These are phyloP conservation scores for Priceomyces carsonii DNA, from an alignment of 805 yeast species.

Conservation along the genomic window DNA sequence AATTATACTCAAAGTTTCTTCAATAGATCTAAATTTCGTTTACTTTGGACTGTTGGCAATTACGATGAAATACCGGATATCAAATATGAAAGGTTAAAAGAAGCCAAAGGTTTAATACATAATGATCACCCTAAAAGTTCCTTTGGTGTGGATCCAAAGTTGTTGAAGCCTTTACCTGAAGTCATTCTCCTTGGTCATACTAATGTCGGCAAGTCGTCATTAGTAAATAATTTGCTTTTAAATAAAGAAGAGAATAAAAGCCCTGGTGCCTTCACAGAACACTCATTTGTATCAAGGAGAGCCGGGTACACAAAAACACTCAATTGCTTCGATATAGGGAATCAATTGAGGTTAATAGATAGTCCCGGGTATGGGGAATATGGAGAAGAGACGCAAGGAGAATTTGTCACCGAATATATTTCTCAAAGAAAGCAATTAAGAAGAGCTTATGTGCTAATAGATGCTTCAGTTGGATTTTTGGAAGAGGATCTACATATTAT, in stretches of 20 bases:
- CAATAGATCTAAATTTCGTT: constrained; percentile 42
- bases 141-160: constrained; percentile 35
- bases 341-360: constrained; percentile 68
- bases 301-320: constrained; percentile 65
- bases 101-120: constrained; percentile 23
- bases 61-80: constrained; percentile 62
- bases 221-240: constrained; percentile 62
- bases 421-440: constrained; percentile 52
- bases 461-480: constrained; percentile 59
- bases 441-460: constrained; percentile 61
- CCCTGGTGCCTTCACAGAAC: constrained; percentile 25
- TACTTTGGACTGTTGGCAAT: constrained; percentile 62
- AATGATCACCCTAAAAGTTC: constrained; percentile 22
- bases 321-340: constrained; percentile 70
- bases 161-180: constrained; percentile 57
- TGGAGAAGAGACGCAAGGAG: constrained; percentile 69
- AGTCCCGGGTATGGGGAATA: constrained; percentile 88
- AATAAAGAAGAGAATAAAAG: constrained; percentile 28
- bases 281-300: constrained; percentile 55
- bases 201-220: constrained; percentile 83
- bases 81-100: constrained; percentile 24
- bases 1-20: constrained; percentile 36
- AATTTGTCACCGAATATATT: constrained; percentile 63
- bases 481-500: constrained; percentile 57
- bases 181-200: constrained; percentile 77